phyloP scores from a whole-genome alignment of 495 filamentous ascomycete genomes.

The Physcia stellaris region DNA sequence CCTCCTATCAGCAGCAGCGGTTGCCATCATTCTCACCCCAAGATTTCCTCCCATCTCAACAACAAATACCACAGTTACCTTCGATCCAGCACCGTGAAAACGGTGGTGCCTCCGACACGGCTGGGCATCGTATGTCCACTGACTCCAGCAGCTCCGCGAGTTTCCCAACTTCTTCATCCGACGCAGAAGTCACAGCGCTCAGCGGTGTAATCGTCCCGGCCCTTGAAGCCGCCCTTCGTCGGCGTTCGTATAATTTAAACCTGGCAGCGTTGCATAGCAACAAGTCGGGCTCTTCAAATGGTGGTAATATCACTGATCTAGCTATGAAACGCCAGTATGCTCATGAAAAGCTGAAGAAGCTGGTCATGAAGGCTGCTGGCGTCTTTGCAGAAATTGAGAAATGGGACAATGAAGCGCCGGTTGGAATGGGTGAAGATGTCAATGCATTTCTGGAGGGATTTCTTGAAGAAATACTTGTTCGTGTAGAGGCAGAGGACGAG shows the following conservation, averaged over 20 bases:
- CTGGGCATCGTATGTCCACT: conserved; percentile 15
- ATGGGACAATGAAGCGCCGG: conserved; percentile 65
- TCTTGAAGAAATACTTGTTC: conserved; percentile 85
- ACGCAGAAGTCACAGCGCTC: conserved; percentile 43
- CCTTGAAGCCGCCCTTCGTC: conserved; percentile 71
- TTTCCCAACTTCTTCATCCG: conserved; percentile 6
- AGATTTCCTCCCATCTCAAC: conserved; percentile 17
- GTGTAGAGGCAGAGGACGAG: conserved; percentile 75
- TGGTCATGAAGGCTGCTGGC: conserved; percentile 61
- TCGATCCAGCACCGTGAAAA: conserved; percentile 11
- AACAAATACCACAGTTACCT: conserved; percentile 19
- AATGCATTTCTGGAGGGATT: conserved; percentile 79
- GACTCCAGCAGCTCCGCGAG: conserved; percentile 7
- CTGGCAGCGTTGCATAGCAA: conserved; percentile 5
- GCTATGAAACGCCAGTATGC: conserved; percentile 51
- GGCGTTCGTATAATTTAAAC: conserved; percentile 37
- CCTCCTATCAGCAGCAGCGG: conserved; percentile 11
- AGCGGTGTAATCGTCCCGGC: conserved; percentile 82
- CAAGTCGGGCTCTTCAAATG: background rate
- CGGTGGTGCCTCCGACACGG: no score
- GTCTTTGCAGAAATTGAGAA: conserved; percentile 79
- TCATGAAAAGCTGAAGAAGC: conserved; percentile 66
- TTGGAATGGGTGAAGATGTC: conserved; percentile 85
- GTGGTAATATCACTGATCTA: conserved; percentile 6
- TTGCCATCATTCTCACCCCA: conserved; percentile 8